These are phyloP conservation scores for Acer campestre DNA, from an alignment of 345 rosid genomes.

Conservation along the genomic window DNA sequence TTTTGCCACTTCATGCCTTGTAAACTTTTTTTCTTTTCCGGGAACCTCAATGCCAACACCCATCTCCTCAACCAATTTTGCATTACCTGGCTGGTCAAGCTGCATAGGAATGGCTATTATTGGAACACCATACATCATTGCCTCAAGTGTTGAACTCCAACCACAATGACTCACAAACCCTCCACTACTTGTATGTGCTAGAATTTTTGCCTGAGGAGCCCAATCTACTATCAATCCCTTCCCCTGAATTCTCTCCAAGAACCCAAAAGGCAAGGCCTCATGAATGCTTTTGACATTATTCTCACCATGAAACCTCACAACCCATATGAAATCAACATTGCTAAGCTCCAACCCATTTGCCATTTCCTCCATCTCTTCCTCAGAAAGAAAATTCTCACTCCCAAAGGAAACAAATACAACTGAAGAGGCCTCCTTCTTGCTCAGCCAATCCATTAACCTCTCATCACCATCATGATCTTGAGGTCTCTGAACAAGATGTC, in stretches of 20 bases:
- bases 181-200: background rate
- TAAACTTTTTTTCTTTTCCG: no score
- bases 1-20: background rate
- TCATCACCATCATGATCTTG: background rate
- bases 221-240: background rate
- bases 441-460: background rate
- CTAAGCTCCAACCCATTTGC: background rate
- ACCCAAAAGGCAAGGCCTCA: background rate
- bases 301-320: background rate
- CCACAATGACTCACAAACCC: background rate
- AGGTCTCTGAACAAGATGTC: background rate
- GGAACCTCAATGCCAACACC: background rate
- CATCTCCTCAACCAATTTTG: background rate
- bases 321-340: background rate
- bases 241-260: background rate
- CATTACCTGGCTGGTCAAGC: background rate
- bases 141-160: background rate
- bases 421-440: background rate
- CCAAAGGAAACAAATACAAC: background rate
- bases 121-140: background rate
- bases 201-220: background rate
- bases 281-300: background rate
- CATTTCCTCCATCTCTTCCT: background rate
- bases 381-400: background rate
- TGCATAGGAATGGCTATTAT: background rate